Base-by-base conservation (phyloP, 371 early-diverging fungal species). In the Mortierella sp. region DNA sequence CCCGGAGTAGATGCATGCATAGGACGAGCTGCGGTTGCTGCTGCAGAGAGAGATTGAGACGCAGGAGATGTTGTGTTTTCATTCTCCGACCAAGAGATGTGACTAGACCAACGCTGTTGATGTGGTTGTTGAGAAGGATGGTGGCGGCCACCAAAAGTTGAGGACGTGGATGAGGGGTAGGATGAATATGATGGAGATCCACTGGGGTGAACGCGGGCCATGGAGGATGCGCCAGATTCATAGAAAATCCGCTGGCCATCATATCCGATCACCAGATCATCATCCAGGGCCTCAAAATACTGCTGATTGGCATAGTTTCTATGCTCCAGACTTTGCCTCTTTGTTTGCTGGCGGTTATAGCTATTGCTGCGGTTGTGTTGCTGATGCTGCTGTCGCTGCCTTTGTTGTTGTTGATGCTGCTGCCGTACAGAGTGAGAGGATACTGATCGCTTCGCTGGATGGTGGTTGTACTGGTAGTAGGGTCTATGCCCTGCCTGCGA, bases 191-290 rank as follows among this genome's bases (percentile, higher is more conserved):
- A 68, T 6, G 72, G 66, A 51, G 77, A 71, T 22, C 77, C 77
- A 45, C 51, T 55, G 37, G 72, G 68, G 40, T 72, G 77, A 43
- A 77, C 77, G 58, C 72, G 64, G 16, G 64, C 45, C 77, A 72
- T 77, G n/a, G 78, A 73, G 1, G 70, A 62, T 24, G 66, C 63
- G 4, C 70, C 62, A 16, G 69, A 73, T 40, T 73, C 73, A 52
- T 78, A 65, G 62, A 65, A 65, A 65, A 68, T 51, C 28, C 65
- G 63, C 40, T 65, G 67, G 60, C 60, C 68, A 59, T 77, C 71
- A 49, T 71, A 77, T 14, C 78, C 78, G 35, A 78, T 24, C 60
- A 78, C 43, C 63, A 78, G 35, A 60, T 78, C 78, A 24, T 73
- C 78, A 30, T 78, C 73, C 59, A 66, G 37, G 45, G 57, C 47